Evolutionary conservation across 768 basidiomycete genomes (phyloP), one percentile per base, ranked within the genome.

Genomic region (Tephrocybe sp.): DNA sequence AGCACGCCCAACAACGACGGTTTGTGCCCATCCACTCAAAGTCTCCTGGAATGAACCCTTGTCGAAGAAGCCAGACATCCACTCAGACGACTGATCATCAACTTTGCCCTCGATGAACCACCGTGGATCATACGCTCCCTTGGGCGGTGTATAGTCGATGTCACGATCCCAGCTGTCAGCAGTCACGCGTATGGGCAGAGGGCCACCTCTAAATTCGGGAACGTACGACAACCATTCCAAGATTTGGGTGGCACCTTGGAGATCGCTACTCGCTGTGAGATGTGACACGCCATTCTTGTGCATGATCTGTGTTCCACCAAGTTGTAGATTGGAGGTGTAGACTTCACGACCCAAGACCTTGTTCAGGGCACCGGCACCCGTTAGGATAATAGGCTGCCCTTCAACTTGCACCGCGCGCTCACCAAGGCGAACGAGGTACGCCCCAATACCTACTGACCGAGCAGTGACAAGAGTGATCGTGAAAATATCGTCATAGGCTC

Each of bases 291-390:
- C 97, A 65, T 99, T 99, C 84, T 98, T 98, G 84, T 93, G 90
- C 97, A 99, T 98, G 77, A 99, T 98, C 65, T 99, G 97, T n/a
- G 97, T 98, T 48, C 97, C 97, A 57, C 97, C 97, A 53, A 99
- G 90, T 69, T 98, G 97, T 60, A 99, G 71, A 69, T 98, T 98
- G 48, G 94, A 97, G 8, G 97, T 98, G 68, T 99, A 98, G 40
- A 99, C 97, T 69, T 98, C 97, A 43, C 97, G 90, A 55, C 97
- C 97, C 37, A 99, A 85, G 4, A 99, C 97, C 73, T 99, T 98
- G 81, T 98, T 99, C 58, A 99, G 82, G 3, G 97, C 97, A 6
- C 84, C 84, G 23, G 96, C 96, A 60, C 97, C 97, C 12, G 97
- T 99, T 54, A 99, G 83, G 68, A 99, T 99, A 73, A 99, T 98